Conservation (phyloP, 73 alveolate genomes). For the Durusdinium trenchii region DNA sequence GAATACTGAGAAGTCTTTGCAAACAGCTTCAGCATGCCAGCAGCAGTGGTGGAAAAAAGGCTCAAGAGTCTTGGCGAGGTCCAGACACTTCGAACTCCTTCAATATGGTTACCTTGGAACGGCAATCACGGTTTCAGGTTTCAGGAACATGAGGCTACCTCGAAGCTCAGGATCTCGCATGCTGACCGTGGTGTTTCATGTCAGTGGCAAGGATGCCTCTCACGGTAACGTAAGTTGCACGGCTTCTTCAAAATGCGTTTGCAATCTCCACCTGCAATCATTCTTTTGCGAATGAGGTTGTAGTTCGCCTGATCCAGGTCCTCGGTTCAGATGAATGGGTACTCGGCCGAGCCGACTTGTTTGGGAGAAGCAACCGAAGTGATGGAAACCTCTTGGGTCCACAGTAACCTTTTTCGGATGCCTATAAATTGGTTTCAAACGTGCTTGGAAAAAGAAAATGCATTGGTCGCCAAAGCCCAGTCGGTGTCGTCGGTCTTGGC, state of each 20-base stretch:
- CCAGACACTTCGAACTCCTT: slow-evolving; percentile 59
- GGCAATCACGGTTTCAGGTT: not conserved
- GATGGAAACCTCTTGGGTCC: not conserved
- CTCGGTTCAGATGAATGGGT: not conserved
- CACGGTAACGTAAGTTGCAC: not conserved
- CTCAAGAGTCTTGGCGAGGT: not conserved
- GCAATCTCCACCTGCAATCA: slow-evolving; percentile 62
- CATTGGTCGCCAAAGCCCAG: not conserved
- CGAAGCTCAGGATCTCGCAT: not conserved
- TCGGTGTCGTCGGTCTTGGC: not conserved
- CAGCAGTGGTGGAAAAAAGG: not conserved
- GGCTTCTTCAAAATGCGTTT: not conserved
- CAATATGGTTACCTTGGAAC: slow-evolving; percentile 46
- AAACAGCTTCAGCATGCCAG: not conserved
- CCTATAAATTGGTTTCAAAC: too few relatives aligned
- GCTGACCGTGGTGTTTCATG: slow-evolving; percentile 90
- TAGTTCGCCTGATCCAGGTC: slow-evolving; percentile 44
- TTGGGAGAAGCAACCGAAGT: not conserved
- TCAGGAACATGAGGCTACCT: not conserved
- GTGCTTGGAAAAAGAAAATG: not conserved
- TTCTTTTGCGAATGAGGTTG: slow-evolving; percentile 78
- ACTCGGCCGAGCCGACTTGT: not conserved
- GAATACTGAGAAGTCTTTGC: not conserved
- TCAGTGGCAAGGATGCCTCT: slow-evolving; percentile 88
- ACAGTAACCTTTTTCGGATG: too few relatives aligned